Percentiles rank a stretch among this genome's conserved stretches.
Evolutionary conservation across 768 basidiomycete species (phyloP).

Genomic region (Psilocybe sp.): DNA sequence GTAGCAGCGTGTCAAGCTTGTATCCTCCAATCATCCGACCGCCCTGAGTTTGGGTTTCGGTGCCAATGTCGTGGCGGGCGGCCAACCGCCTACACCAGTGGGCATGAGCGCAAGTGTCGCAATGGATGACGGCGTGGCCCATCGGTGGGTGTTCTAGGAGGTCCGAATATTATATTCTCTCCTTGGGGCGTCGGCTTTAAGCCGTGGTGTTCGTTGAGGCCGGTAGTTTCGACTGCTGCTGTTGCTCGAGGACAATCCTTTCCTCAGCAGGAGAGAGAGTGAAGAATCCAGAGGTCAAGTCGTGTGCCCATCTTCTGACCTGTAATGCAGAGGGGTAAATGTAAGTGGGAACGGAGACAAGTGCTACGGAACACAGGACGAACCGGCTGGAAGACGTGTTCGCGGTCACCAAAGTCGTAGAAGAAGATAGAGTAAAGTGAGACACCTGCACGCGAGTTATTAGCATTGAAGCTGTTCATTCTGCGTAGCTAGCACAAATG

Average conservation of each 20-base stretch:
- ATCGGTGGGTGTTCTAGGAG: no score
- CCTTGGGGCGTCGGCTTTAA: no score
- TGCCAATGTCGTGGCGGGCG: no score
- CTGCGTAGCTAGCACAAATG: neutral
- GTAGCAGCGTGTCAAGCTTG: no score
- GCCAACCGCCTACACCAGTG: no score
- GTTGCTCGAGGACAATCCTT: conserved; percentile 19
- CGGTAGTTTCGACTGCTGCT: no score
- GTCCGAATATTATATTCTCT: no score
- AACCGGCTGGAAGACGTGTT: conserved; percentile 71
- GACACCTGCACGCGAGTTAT: conserved; percentile 34
- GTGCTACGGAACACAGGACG: neutral
- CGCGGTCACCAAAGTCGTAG: conserved; percentile 66
- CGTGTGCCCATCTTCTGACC: conserved; percentile 57
- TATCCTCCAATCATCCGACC: no score
- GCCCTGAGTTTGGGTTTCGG: no score
- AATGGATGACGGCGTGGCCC: no score
- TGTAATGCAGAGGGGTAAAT: conserved; percentile 19
- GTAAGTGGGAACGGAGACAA: conserved; percentile 18
- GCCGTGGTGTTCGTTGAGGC: no score
- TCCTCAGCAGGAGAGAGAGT: conserved; percentile 59
- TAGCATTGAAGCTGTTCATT: neutral
- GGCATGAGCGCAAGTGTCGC: no score
- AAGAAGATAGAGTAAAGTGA: conserved; percentile 57
- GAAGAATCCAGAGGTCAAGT: conserved; percentile 50